Base-by-base conservation (phyloP, 495 filamentous ascomycete genomes). In the Symbiotaphrina buchneri region DNA sequence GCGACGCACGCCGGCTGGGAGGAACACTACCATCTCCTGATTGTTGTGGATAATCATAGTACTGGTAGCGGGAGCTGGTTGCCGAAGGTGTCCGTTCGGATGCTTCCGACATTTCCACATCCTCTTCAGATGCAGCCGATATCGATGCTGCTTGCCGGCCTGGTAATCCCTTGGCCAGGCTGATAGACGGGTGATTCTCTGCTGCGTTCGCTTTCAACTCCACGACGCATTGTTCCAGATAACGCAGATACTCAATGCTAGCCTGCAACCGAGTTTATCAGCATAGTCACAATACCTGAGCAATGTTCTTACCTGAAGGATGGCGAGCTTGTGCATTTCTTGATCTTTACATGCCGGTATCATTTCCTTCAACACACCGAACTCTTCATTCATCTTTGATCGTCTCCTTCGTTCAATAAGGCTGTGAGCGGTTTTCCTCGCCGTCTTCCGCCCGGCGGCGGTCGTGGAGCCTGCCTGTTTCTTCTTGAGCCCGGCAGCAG, bases 361-460 rank as follows among this genome's bases (percentile, higher is more conserved):
- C 75, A 97, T 77, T 45, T 75, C 68, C 55, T 94, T 95, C 36
- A 97, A 55, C 10, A 87, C 75, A 1, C 67, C 74, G 55, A 97
- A 97, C 51, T 95, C 87, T 44, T 95, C 87, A 42, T 97, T 97
- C 87, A 97, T 97, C 59, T 95, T 97, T 4, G 79, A 91, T 30
- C 87, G 61, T 39, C 87, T 58, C 28, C 90, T 55, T 10, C 87
- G 65, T 53, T 97, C 87, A 44, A 97, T 97, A 41, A 95, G 49
- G 40, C 80, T 91, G 43, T 97, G 87, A 2, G 87, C 87, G 1
- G 90, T 97, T 50, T 95, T 97, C 40, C 87, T 65, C 3, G 87
- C 83, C 33, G 85, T 90, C 54, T 94, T 97, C 22, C 78, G 65
- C 3, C 81, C 80, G 0, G 83, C 76, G 0, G 77, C 74, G 41